Percentiles rank a stretch among this genome's conserved stretches.
Conservation (phyloP, 108 stramenopile genomes). For the Asterionellopsis glacialis region DNA sequence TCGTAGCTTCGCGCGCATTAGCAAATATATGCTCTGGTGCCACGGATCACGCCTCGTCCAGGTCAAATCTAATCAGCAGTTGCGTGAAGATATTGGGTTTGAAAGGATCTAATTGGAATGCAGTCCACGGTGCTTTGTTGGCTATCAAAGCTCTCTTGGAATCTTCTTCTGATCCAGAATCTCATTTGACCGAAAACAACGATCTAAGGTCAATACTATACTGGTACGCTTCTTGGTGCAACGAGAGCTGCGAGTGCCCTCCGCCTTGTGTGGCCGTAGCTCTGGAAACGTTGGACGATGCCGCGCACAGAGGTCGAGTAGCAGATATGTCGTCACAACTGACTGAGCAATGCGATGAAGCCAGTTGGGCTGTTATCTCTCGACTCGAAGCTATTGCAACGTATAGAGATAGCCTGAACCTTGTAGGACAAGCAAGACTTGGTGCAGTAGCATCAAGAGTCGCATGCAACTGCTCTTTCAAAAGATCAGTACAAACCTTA, state of each 20-base stretch:
- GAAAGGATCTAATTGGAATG: slow-evolving; percentile 1
- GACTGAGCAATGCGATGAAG: neutral
- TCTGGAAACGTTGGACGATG: slow-evolving; percentile 8
- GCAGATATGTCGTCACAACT: neutral
- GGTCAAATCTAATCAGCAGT: neutral
- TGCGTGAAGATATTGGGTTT: neutral
- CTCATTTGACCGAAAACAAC: neutral
- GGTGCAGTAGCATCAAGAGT: neutral
- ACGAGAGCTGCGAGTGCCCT: neutral
- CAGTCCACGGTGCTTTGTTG: slow-evolving; percentile 24
- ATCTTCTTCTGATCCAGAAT: slow-evolving; percentile 1
- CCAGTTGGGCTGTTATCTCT: neutral
- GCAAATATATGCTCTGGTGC: slow-evolving; percentile 32
- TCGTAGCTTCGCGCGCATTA: slow-evolving; percentile 45
- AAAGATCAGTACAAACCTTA: too few species aligned
- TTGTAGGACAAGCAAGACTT: slow-evolving; percentile 4
- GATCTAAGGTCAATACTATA: neutral
- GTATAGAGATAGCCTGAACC: neutral
- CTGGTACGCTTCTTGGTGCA: slow-evolving; percentile 3
- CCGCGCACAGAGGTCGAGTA: neutral
- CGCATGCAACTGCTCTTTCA: neutral
- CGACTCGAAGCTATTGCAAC: neutral
- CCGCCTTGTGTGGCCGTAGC: slow-evolving; percentile 8
- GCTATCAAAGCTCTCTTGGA: slow-evolving; percentile 10
- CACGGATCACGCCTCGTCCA: slow-evolving; percentile 9